Evolutionary conservation across 73 alveolate genomes (phyloP).

Genomic region (Blepharisma stoltei): DNA sequence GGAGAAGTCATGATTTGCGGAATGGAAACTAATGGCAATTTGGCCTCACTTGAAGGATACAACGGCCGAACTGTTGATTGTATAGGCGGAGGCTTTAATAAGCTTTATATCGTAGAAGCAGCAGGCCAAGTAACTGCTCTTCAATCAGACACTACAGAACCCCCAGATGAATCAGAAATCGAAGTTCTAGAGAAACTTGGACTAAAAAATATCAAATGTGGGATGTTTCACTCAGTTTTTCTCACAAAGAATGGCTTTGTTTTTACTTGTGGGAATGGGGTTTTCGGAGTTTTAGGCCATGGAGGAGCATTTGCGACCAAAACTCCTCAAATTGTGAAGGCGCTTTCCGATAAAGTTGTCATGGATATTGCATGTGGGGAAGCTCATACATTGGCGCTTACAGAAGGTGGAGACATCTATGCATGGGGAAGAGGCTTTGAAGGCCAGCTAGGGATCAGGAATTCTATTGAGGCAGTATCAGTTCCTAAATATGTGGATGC

Average conservation of each 20-base stretch:
- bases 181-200: slow-evolving; percentile 54
- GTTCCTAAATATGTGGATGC: slow-evolving; percentile 89
- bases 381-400: slow-evolving; percentile 91
- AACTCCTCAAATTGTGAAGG: slow-evolving; percentile 75
- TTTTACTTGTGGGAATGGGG: slow-evolving; percentile 87
- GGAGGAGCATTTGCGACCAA: slow-evolving; percentile 87
- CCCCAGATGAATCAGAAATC: slow-evolving; percentile 31
- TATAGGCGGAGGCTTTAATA: slow-evolving; percentile 90
- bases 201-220: slow-evolving; percentile 64
- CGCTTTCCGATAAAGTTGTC: slow-evolving; percentile 82
- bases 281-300: slow-evolving; percentile 92
- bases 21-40: slow-evolving; percentile 69
- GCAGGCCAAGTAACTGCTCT: slow-evolving; percentile 23
- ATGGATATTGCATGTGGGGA: slow-evolving; percentile 97
- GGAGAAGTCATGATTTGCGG: slow-evolving; percentile 88
- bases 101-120: slow-evolving; percentile 78
- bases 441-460: slow-evolving; percentile 97
- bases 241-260: slow-evolving; percentile 93
- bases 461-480: slow-evolving; percentile 85
- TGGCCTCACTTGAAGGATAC: slow-evolving; percentile 69
- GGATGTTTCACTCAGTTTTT: slow-evolving; percentile 77
- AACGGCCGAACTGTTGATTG: slow-evolving; percentile 85
- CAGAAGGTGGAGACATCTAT: slow-evolving; percentile 90
- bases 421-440: slow-evolving; percentile 99
- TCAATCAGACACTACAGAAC: neutral